Conservation (phyloP, 192 early-diverging fungal species). For the Spizellomyces punctatus region DNA sequence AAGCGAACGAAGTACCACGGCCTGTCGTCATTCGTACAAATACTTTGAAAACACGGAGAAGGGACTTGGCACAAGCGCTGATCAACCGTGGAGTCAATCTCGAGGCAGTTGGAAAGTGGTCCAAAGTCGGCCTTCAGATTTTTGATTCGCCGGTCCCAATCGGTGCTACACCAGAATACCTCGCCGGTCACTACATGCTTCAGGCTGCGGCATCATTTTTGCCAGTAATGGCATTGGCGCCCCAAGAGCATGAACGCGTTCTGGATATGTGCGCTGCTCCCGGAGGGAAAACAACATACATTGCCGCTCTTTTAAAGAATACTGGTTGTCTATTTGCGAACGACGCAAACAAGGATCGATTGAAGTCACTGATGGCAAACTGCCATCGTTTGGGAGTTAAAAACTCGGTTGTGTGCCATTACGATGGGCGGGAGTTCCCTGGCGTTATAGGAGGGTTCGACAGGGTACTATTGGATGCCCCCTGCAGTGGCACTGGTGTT, state of each 20-base stretch:
- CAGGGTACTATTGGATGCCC: conserved; percentile 94
- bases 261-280: conserved; percentile 98
- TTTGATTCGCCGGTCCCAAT: conserved; percentile 96
- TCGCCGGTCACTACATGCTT: conserved; percentile 99
- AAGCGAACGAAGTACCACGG: conserved; percentile 95
- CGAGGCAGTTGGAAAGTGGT: conserved; percentile 99
- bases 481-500: conserved; percentile 98
- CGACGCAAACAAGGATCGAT: conserved; percentile 92
- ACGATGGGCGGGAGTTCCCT: conserved; percentile 98
- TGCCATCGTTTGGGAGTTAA: conserved; percentile 85
- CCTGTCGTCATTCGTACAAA: conserved; percentile 97
- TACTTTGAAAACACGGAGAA: conserved; percentile 89
- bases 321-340: conserved; percentile 97
- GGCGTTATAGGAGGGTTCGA: conserved; percentile 97
- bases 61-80: conserved; percentile 92
- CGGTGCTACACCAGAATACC: conserved; percentile 97
- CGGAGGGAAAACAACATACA: conserved; percentile 97
- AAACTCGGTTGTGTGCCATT: conserved; percentile 91
- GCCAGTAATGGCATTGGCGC: conserved; percentile 93
- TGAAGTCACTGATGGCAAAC: conserved; percentile 89
- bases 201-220: conserved; percentile 98
- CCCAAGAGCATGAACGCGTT: conserved; percentile 91
- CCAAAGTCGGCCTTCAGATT: conserved; percentile 94
- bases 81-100: conserved; percentile 96
- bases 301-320: conserved; percentile 94